A percentile compares a stretch with the other conserved stretches of the same genome.
Evolutionary conservation across 164 flowering plant species (phyloP).

Genomic region (Tetrastigma voinierianum): DNA sequence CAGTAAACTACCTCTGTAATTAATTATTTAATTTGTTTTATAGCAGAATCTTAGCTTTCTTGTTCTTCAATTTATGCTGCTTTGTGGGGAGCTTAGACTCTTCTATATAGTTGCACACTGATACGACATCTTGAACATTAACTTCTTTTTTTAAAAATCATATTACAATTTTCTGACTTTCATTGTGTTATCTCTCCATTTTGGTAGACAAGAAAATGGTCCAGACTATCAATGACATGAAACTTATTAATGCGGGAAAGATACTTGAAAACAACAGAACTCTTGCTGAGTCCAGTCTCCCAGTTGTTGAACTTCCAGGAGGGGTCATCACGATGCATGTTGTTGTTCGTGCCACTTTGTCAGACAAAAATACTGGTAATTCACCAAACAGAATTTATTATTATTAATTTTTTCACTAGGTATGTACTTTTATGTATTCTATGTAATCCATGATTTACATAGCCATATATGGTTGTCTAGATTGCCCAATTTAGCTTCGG

Average conservation of each 20-base stretch:
- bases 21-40: no score
- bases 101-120: no score
- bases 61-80: no score
- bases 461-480: neutral
- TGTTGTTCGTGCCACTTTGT: slow-evolving; percentile 50
- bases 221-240: slow-evolving; percentile 58
- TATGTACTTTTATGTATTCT: neutral
- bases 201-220: slow-evolving; percentile 45
- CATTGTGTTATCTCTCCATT: neutral
- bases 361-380: slow-evolving; percentile 48
- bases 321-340: slow-evolving; percentile 76
- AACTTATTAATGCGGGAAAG: slow-evolving; percentile 72
- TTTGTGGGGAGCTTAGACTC: no score
- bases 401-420: neutral
- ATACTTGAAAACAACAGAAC: slow-evolving; percentile 65
- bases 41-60: no score
- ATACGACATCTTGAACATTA: no score
- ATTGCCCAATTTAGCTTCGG: neutral
- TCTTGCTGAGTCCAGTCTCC: slow-evolving; percentile 54
- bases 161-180: neutral
- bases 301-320: slow-evolving; percentile 56
- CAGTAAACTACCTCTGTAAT: no score
- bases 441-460: neutral
- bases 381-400: neutral
- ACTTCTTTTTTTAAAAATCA: neutral